A percentile compares a stretch with the other conserved stretches of the same genome.
These are phyloP conservation scores for Diospyros kaki DNA, from an alignment of 148 eudicot genomes.

Conservation along the genomic window DNA sequence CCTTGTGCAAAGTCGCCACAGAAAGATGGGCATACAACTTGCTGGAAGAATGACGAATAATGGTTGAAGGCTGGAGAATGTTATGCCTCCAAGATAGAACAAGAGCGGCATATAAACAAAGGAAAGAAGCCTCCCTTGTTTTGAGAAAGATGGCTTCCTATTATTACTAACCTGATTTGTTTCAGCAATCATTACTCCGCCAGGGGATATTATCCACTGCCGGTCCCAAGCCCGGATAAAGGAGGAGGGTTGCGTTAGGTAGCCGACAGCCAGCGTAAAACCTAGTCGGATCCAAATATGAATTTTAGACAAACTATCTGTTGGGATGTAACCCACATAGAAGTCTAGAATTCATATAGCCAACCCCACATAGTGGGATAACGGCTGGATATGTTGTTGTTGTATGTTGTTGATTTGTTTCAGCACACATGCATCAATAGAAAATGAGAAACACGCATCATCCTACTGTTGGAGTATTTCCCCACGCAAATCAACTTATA, in stretches of 20 bases:
- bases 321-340: no score
- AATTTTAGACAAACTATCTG: no score
- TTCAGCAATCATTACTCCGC: no score
- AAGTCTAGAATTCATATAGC: no score
- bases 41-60: constrained; percentile 1
- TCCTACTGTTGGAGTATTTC: not conserved
- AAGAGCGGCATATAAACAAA: not conserved
- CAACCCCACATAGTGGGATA: no score
- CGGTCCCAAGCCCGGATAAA: no score
- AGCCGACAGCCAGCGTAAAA: no score
- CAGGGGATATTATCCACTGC: no score
- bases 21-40: not conserved
- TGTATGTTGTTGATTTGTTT: not conserved
- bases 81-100: not conserved
- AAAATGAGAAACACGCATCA: not conserved
- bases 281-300: no score
- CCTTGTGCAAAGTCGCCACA: no score
- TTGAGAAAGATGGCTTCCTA: not conserved
- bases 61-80: not conserved
- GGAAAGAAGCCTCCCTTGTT: not conserved
- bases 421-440: not conserved
- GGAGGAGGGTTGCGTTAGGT: no score
- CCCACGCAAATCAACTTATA: not conserved
- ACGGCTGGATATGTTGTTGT: no score
- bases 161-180: not conserved